Conservation (phyloP, 2,329 filamentous ascomycete species). For the Magnaporthales sp. region DNA sequence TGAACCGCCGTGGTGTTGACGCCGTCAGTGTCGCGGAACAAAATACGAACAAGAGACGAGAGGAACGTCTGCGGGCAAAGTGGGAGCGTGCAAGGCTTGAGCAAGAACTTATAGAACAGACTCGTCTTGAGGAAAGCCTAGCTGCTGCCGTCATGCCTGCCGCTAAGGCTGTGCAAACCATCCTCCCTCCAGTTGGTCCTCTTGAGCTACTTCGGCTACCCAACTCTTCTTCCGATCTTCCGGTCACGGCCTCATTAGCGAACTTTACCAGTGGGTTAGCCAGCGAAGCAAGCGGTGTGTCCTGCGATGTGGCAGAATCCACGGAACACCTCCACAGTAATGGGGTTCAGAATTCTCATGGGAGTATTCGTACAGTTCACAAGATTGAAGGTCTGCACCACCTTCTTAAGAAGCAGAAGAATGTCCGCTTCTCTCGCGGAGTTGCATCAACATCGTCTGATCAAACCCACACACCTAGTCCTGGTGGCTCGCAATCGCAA, state of each 20-base stretch:
- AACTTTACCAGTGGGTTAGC: background rate
- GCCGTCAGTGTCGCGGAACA: constrained; percentile 71
- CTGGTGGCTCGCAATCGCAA: constrained; percentile 9
- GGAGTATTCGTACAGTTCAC: background rate
- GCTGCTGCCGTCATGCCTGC: background rate
- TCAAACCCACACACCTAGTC: constrained; percentile 41
- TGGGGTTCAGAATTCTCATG: background rate
- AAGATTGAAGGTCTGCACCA: background rate
- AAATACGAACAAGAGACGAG: constrained; percentile 64
- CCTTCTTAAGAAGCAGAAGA: constrained; percentile 42
- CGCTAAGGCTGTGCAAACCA: background rate
- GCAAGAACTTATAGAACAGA: constrained; percentile 72
- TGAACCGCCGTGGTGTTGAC: constrained; percentile 57
- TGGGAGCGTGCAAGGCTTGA: constrained; percentile 85
- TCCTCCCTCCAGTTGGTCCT: constrained; percentile 34
- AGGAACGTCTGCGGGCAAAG: constrained; percentile 77
- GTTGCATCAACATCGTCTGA: constrained; percentile 57
- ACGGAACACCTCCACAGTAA: background rate
- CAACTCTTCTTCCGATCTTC: constrained; percentile 40
- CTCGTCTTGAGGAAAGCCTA: constrained; percentile 2
- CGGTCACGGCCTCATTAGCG: background rate
- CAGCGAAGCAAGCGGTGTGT: background rate
- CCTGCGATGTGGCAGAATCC: background rate
- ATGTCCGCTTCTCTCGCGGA: constrained; percentile 60
- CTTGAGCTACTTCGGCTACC: constrained; percentile 42